A percentile compares a stretch with the other conserved stretches of the same genome.
These are phyloP conservation scores for Dactylellina cionopaga DNA, from an alignment of 2,329 filamentous ascomycete genomes.

Conservation along the genomic window DNA sequence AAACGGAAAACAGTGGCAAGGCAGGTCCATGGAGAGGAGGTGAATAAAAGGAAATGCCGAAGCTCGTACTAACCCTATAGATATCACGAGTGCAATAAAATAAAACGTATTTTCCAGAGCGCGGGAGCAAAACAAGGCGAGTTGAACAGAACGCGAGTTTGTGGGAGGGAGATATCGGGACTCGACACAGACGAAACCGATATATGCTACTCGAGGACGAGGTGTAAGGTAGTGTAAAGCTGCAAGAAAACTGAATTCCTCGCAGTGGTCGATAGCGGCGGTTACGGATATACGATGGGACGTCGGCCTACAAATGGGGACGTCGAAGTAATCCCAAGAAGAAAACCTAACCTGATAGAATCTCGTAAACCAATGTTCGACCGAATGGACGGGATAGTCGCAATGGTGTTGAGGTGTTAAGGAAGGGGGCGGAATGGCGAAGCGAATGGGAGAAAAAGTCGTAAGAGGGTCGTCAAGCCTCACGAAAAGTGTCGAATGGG, in stretches of 20 bases:
- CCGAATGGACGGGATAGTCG: conserved; percentile 7
- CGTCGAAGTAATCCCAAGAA: conserved; percentile 31
- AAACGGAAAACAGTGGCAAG: conserved; percentile 34
- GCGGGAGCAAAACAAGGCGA: conserved; percentile 45
- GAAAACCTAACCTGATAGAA: conserved; percentile 30
- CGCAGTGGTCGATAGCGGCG: conserved; percentile 29
- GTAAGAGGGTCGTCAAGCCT: conserved; percentile 53
- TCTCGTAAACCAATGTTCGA: conserved; percentile 45
- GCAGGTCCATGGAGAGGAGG: conserved; percentile 1
- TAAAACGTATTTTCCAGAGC: conserved; percentile 12
- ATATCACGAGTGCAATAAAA: conserved; percentile 39
- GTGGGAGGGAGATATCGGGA: conserved; percentile 36
- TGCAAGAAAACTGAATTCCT: conserved; percentile 53
- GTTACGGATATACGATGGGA: conserved; percentile 3
- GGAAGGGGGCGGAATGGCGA: conserved; percentile 18
- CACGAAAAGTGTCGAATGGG: conserved; percentile 45
- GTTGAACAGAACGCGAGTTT: conserved; percentile 34
- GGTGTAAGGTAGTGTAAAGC: conserved; percentile 12
- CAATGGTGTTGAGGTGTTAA: conserved; percentile 16
- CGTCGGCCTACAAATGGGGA: neutral
- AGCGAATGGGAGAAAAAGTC: conserved; percentile 26
- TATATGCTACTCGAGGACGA: conserved; percentile 23
- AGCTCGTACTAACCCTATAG: conserved; percentile 51
- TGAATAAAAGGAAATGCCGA: conserved; percentile 13
- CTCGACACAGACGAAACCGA: conserved; percentile 50